Evolutionary conservation across 2,329 filamentous ascomycete species (phyloP).

Genomic region (Colletotrichum cordylinicola): DNA sequence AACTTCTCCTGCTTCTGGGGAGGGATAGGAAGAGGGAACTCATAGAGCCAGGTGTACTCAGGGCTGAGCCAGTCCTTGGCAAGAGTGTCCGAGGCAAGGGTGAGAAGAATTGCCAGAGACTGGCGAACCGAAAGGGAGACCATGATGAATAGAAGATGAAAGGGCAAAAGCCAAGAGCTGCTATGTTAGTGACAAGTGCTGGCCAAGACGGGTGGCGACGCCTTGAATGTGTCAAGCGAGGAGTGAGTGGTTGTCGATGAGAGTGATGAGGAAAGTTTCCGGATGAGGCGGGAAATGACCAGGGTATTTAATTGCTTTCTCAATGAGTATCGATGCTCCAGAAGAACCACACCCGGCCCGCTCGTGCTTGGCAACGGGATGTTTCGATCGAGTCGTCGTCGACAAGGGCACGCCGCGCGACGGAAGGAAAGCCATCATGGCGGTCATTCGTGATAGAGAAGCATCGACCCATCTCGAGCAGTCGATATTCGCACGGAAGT

Average conservation of each 20-base stretch:
- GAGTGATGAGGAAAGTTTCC: not conserved
- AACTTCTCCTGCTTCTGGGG: slow-evolving; percentile 47
- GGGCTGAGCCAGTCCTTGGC: slow-evolving; percentile 21
- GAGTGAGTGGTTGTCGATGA: not conserved
- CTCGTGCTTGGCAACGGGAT: not conserved
- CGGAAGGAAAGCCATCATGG: not conserved
- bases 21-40: slow-evolving; percentile 28
- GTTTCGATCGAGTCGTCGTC: not conserved
- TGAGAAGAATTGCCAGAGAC: slow-evolving; percentile 8
- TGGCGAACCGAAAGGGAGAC: slow-evolving; percentile 17
- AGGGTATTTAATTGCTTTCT: slow-evolving; percentile 8
- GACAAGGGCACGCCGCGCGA: not conserved
- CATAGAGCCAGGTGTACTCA: slow-evolving; percentile 18
- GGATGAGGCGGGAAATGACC: not conserved
- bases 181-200: not conserved
- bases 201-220: slow-evolving; percentile 17
- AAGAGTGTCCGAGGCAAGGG: slow-evolving; percentile 13
- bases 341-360: not conserved
- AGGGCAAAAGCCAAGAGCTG: not conserved
- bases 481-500: not conserved
- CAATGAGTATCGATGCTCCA: not conserved
- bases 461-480: not conserved
- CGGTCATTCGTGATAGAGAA: not conserved
- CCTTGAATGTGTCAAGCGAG: not conserved
- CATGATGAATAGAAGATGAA: not conserved